These are phyloP conservation scores for Ichthyophonus hoferi DNA, from an alignment of 208 protist genomes.

Conservation along the genomic window DNA sequence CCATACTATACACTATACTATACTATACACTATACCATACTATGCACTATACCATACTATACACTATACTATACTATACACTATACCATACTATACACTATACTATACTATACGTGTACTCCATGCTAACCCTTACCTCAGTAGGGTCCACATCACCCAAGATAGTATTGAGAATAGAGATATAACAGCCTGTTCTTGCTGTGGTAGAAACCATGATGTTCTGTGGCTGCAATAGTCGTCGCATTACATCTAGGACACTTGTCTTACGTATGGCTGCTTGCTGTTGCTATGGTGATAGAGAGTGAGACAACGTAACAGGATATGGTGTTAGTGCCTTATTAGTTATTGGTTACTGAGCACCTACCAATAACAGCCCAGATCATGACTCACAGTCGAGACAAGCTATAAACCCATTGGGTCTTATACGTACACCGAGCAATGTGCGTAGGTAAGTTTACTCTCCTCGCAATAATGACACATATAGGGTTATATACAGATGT, in stretches of 20 bases:
- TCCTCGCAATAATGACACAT: background rate
- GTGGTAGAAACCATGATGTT: conserved; percentile 67
- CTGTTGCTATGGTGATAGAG: conserved; percentile 55
- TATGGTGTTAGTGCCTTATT: too few relatives aligned
- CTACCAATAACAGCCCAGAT: too few relatives aligned
- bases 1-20: conserved; percentile 21
- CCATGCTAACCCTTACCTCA: conserved; percentile 63
- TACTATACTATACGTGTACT: background rate
- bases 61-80: conserved; percentile 5
- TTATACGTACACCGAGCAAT: too few relatives aligned
- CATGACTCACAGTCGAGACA: too few relatives aligned
- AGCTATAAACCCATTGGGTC: too few relatives aligned
- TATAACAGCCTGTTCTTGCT: conserved; percentile 81
- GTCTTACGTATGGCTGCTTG: conserved; percentile 91
- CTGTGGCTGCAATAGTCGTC: conserved; percentile 95
- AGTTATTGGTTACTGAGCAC: too few relatives aligned
- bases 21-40: too few relatives aligned
- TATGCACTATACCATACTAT: too few relatives aligned
- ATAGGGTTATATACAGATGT: background rate
- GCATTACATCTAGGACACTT: conserved; percentile 99
- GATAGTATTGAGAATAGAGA: conserved; percentile 98
- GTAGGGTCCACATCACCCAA: conserved; percentile 97
- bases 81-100: background rate
- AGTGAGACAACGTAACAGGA: too few relatives aligned
- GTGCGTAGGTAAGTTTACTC: too few relatives aligned